Conservation (phyloP, 2,329 filamentous ascomycete genomes). For the Xylaria hypoxylon region DNA sequence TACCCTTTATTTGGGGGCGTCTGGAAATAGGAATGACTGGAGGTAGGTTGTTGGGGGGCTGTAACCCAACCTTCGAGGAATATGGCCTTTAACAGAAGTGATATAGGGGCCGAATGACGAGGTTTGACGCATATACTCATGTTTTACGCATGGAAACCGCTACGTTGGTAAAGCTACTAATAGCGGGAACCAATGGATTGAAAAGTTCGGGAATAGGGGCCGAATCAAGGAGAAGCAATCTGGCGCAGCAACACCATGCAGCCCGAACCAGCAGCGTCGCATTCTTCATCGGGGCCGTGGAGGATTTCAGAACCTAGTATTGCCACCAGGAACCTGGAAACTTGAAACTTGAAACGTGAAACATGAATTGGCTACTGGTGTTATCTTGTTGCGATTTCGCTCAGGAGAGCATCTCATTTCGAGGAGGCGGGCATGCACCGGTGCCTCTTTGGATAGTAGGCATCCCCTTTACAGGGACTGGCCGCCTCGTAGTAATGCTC, state of each 20-base stretch:
- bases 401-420: slow-evolving; percentile 5
- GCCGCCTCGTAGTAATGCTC: neutral
- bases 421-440: slow-evolving; percentile 2
- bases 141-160: slow-evolving; percentile 11
- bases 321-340: slow-evolving; percentile 30
- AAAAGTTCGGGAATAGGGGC: slow-evolving; percentile 25
- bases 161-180: slow-evolving; percentile 12
- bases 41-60: slow-evolving; percentile 10
- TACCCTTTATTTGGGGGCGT: slow-evolving; percentile 21
- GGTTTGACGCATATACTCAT: slow-evolving; percentile 12
- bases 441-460: neutral
- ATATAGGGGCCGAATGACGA: slow-evolving; percentile 10
- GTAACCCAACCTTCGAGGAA: slow-evolving; percentile 27
- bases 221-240: slow-evolving; percentile 19
- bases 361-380: slow-evolving; percentile 15
- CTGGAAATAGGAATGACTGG: slow-evolving; percentile 17
- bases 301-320: slow-evolving; percentile 21
- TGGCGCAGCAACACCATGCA: slow-evolving; percentile 30
- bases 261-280: slow-evolving; percentile 25
- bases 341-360: slow-evolving; percentile 35
- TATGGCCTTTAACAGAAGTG: slow-evolving; percentile 21
- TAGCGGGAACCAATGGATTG: slow-evolving; percentile 24
- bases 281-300: slow-evolving; percentile 28
- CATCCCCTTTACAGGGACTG: neutral
- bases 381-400: slow-evolving; percentile 17